Conservation (phyloP, 768 basidiomycete species). For the Jaapia argillacea region DNA sequence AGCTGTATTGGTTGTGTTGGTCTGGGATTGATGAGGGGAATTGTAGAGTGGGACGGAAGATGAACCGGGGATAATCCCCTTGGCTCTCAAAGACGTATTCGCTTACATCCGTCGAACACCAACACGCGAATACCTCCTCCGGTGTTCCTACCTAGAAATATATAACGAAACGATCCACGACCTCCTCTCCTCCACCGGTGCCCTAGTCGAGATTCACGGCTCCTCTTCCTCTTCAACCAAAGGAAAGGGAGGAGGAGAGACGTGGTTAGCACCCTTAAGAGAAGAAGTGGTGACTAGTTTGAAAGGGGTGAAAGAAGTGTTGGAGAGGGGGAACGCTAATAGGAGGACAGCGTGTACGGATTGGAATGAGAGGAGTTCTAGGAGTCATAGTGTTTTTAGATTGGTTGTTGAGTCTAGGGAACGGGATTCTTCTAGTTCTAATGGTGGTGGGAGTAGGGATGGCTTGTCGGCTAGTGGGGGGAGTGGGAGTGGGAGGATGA, state of each 20-base stretch:
- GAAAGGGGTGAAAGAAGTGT: conserved; percentile 75
- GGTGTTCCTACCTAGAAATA: conserved; percentile 94
- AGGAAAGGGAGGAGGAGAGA: conserved; percentile 48
- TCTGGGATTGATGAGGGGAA: too few species aligned
- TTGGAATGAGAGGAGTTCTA: conserved; percentile 93
- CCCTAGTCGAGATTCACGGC: conserved; percentile 69
- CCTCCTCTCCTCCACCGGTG: conserved; percentile 48
- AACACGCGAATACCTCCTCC: conserved; percentile 82
- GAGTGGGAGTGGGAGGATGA: conserved; percentile 34
- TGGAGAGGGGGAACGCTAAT: conserved; percentile 79
- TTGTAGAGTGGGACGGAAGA: conserved; percentile 59
- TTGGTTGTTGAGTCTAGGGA: conserved; percentile 87
- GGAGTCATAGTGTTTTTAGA: conserved; percentile 91
- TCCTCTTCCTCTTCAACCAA: too few species aligned
- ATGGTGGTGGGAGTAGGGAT: too few species aligned
- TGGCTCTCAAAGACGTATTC: conserved; percentile 89
- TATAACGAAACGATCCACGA: conserved; percentile 92
- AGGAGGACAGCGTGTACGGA: conserved; percentile 93
- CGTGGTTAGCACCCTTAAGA: conserved; percentile 62
- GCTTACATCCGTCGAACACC: conserved; percentile 69
- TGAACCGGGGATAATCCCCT: conserved; percentile 91
- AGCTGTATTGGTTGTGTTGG: not conserved
- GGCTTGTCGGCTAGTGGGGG: conserved; percentile 51
- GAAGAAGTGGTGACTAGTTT: conserved; percentile 94
- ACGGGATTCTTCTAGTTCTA: too few species aligned